Evolutionary conservation across 2,329 filamentous ascomycete genomes (phyloP).

Genomic region (Colletotrichum somersetense): DNA sequence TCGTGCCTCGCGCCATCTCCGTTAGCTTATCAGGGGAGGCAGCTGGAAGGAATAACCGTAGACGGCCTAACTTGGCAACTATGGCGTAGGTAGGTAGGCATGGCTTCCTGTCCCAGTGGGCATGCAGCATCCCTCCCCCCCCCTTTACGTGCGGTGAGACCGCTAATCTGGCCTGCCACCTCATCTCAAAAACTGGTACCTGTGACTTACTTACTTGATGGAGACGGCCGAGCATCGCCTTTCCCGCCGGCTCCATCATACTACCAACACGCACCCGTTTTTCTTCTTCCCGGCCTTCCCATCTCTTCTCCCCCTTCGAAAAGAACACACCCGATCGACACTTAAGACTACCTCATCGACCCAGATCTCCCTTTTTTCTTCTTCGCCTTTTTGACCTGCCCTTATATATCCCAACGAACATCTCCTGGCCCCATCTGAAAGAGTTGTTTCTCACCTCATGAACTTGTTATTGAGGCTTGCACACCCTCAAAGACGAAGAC

Average conservation of each 20-base stretch:
- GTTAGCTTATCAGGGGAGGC: conserved; percentile 33
- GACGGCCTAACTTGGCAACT: conserved; percentile 26
- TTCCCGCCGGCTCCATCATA: conserved; percentile 39
- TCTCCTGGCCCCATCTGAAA: conserved; percentile 32
- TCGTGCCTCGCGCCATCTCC: conserved; percentile 28
- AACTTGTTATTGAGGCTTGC: conserved; percentile 57
- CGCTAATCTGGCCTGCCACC: conserved; percentile 36
- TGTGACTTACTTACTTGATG: conserved; percentile 14
- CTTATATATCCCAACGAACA: conserved; percentile 32
- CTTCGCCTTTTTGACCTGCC: conserved; percentile 25
- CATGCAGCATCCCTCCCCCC: conserved; percentile 14
- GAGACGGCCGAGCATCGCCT: conserved; percentile 26
- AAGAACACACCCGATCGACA: conserved; percentile 33
- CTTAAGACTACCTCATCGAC: conserved; percentile 32
- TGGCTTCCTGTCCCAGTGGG: conserved; percentile 14
- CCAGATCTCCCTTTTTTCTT: conserved; percentile 22
- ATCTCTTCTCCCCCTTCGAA: conserved; percentile 39
- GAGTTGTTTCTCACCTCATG: conserved; percentile 48
- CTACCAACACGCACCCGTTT: conserved; percentile 30
- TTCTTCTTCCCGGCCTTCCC: conserved; percentile 35
- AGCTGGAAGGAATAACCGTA: conserved; percentile 22
- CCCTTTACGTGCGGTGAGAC: conserved; percentile 9
- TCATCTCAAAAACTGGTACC: conserved; percentile 25
- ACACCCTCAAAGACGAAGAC: conserved; percentile 11
- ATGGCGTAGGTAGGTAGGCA: conserved; percentile 30